Base-by-base conservation (phyloP, 2,329 filamentous ascomycete species). In the Plectosphaerella sp. region DNA sequence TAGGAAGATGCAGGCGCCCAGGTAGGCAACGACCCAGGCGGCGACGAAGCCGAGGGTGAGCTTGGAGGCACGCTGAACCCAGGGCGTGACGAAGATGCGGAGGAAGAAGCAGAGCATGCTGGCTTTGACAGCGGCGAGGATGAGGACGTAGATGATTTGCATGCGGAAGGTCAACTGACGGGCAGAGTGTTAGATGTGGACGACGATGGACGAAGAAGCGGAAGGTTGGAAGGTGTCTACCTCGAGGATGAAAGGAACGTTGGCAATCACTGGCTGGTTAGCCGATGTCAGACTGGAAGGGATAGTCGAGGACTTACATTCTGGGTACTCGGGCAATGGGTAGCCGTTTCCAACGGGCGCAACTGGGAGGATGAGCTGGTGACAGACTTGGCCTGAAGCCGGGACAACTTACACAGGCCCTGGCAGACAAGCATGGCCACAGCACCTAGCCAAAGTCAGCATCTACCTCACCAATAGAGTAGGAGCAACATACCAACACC, bases 61-160 rank as follows among this genome's bases (percentile, higher is more conserved):
- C 1, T 62, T 57, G 3, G 84, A 59, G 0, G 74, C 78, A 2
- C 82, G 82, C 16, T 79, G 76, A 10, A 82, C 57, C 53, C 79
- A 85, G 0, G 78, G 79, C 3, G 79, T 80, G 4, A 81, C 80
- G 56, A 82, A 80, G 1, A 81, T 62, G 55, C 78, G 75, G 18
- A 79, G 62, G 51, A 75, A 79, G 1, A 82, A 63, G 0, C 80
- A 79, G 0, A 82, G 66, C 8, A 56, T 60, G 43, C 68, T 65
- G 10, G 67, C 59, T 28, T 61, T 25, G 11, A 66, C 53, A 3
- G 62, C 57, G 4, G 63, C 61, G 7, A 60, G 53, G 0, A 76
- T 70, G 8, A 74, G 72, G 58, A 80, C 81, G 47, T 59, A 75
- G 37, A 78, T 71, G 11, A 69, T 74, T 59, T 75, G 67, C 24